Evolutionary conservation across 129 eudicot genomes (phyloP).

Genomic region (Rutidosis leptorrhynchoides): DNA sequence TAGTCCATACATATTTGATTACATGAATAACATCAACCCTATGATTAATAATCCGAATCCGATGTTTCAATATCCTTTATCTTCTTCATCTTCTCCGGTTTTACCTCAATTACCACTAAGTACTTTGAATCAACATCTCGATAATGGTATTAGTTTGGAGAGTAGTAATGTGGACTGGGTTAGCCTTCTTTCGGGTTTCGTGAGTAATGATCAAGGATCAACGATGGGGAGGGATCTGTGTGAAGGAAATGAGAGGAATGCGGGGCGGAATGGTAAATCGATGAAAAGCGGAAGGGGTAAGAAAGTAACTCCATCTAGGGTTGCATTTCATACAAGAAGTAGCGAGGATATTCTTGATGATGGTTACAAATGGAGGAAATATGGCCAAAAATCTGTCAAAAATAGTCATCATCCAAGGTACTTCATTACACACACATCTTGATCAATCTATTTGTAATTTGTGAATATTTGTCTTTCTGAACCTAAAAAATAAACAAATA

Average conservation of each 20-base stretch:
- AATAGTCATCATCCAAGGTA: slow-evolving; percentile 85
- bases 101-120: slow-evolving; percentile 29
- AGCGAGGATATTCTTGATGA: slow-evolving; percentile 89
- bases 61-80: slow-evolving; percentile 24
- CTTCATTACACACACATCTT: neutral
- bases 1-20: slow-evolving; percentile 30
- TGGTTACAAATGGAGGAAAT: slow-evolving; percentile 95
- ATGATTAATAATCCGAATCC: slow-evolving; percentile 28
- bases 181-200: slow-evolving; percentile 41
- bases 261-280: slow-evolving; percentile 16
- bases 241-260: slow-evolving; percentile 23
- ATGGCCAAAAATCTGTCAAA: slow-evolving; percentile 95
- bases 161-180: slow-evolving; percentile 54
- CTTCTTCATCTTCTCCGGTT: slow-evolving; percentile 25
- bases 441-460: neutral
- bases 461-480: too few species aligned
- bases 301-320: slow-evolving; percentile 74
- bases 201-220: slow-evolving; percentile 6
- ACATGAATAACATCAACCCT: slow-evolving; percentile 23
- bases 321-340: slow-evolving; percentile 95
- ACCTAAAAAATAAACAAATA: too few species aligned
- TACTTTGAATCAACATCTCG: slow-evolving; percentile 20
- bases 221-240: slow-evolving; percentile 8
- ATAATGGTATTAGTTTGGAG: slow-evolving; percentile 36
- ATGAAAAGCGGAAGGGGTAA: slow-evolving; percentile 49